phyloP scores from a whole-genome alignment of 805 yeast genomes.

The Alloascoidea africana region DNA sequence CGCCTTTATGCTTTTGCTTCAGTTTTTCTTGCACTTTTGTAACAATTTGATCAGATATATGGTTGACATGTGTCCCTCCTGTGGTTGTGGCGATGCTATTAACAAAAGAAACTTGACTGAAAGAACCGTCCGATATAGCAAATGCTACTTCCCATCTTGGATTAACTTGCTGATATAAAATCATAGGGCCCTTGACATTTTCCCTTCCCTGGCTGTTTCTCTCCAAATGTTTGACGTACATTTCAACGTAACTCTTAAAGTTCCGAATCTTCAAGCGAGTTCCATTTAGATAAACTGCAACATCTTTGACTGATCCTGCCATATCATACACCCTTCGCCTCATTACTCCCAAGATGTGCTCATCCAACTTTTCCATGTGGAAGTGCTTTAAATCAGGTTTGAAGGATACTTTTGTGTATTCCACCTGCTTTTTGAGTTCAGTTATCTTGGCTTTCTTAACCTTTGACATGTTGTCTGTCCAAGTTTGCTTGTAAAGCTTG shows the following conservation, averaged over 20 bases:
- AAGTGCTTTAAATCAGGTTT: conserved; percentile 78
- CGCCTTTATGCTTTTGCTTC: conserved; percentile 49
- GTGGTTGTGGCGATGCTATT: conserved; percentile 95
- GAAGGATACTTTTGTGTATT: conserved; percentile 78
- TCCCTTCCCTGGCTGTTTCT: conserved; percentile 26
- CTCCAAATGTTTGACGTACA: conserved; percentile 70
- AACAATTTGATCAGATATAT: conserved; percentile 72
- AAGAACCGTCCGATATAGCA: conserved; percentile 79
- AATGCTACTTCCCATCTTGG: conserved; percentile 96
- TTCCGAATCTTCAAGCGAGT: conserved; percentile 49
- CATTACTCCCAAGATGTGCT: conserved; percentile 69
- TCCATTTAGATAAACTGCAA: conserved; percentile 67
- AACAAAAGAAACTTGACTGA: conserved; percentile 92
- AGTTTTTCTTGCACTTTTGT: conserved; percentile 58
- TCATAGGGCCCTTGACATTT: conserved; percentile 30
- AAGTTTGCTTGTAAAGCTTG: conserved; percentile 59
- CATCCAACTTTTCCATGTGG: conserved; percentile 73
- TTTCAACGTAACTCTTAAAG: conserved; percentile 79
- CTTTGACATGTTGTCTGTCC: conserved; percentile 77
- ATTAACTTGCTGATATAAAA: conserved; percentile 67
- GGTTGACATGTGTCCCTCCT: conserved; percentile 92
- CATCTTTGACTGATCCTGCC: conserved; percentile 83
- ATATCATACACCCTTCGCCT: conserved; percentile 91
- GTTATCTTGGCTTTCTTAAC: conserved; percentile 66
- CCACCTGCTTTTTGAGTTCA: conserved; percentile 35